Conservation (phyloP, 2,329 filamentous ascomycete genomes). For the Herpotrichia juniperi region DNA sequence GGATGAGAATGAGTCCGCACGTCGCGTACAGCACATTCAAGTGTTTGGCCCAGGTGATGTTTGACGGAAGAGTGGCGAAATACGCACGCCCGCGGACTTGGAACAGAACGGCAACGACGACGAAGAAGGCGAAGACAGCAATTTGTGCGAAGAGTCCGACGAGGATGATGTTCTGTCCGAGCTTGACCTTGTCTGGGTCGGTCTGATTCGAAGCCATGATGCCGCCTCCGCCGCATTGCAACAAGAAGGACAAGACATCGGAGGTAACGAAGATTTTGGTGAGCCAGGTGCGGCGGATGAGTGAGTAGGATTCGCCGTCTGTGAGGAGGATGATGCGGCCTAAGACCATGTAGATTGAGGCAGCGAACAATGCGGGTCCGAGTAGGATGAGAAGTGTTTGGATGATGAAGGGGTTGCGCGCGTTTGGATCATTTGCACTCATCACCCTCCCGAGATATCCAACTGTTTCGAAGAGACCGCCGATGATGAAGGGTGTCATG, state of each 20-base stretch:
- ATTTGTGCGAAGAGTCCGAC: slow-evolving; percentile 55
- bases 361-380: slow-evolving; percentile 56
- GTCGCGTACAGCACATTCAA: slow-evolving; percentile 52
- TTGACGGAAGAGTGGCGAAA: slow-evolving; percentile 9
- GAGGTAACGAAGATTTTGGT: slow-evolving; percentile 54
- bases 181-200: slow-evolving; percentile 17
- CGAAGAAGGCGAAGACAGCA: slow-evolving; percentile 56
- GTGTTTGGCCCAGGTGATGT: slow-evolving; percentile 33
- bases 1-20: slow-evolving; percentile 54
- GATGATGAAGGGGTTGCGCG: slow-evolving; percentile 49
- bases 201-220: slow-evolving; percentile 39
- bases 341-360: slow-evolving; percentile 57
- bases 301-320: slow-evolving; percentile 43
- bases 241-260: slow-evolving; percentile 52
- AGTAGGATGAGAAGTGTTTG: slow-evolving; percentile 53
- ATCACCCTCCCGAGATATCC: slow-evolving; percentile 57
- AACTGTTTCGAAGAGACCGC: slow-evolving; percentile 57
- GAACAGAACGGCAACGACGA: slow-evolving; percentile 25
- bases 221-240: slow-evolving; percentile 52
- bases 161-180: slow-evolving; percentile 52
- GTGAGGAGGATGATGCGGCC: slow-evolving; percentile 51
- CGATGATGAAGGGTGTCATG: slow-evolving; percentile 59
- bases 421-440: slow-evolving; percentile 34
- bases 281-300: slow-evolving; percentile 47
- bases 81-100: slow-evolving; percentile 9